These are phyloP conservation scores for Coleophoma crateriformis DNA, from an alignment of 2,329 filamentous ascomycete genomes.

Conservation along the genomic window DNA sequence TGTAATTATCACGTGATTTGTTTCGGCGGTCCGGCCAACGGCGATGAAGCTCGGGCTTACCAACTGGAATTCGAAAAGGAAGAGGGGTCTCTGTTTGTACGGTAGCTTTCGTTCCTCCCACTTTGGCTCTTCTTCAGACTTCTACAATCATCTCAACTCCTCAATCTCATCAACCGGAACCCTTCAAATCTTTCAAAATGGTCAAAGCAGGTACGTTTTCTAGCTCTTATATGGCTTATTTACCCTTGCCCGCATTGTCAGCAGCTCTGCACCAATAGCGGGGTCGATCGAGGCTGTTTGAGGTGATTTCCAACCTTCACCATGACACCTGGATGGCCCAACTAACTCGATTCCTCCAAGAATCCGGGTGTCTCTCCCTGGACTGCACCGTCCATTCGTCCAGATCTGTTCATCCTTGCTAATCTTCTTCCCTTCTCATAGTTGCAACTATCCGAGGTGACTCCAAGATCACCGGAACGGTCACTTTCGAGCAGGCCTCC, in stretches of 20 bases:
- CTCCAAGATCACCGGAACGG: slow-evolving; percentile 88
- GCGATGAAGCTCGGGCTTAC: no score
- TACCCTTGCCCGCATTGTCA: slow-evolving; percentile 4
- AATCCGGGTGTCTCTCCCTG: slow-evolving; percentile 9
- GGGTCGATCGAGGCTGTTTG: slow-evolving; percentile 47
- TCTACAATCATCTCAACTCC: background rate
- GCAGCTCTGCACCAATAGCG: slow-evolving; percentile 16
- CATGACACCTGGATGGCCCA: slow-evolving; percentile 39
- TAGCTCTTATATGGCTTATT: slow-evolving; percentile 5
- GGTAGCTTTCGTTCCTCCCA: background rate
- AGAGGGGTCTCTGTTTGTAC: no score
- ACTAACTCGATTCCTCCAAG: slow-evolving; percentile 15
- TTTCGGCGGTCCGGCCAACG: no score
- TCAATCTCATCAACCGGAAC: slow-evolving; percentile 5
- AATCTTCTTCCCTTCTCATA: slow-evolving; percentile 30
- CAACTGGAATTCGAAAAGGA: no score
- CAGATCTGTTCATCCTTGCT: slow-evolving; percentile 7
- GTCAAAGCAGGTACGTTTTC: slow-evolving; percentile 85
- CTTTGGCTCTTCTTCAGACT: background rate
- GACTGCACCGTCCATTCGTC: background rate
- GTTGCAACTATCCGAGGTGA: slow-evolving; percentile 97
- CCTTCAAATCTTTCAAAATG: slow-evolving; percentile 66
- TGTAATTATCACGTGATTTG: no score
- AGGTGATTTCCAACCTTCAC: slow-evolving; percentile 44
- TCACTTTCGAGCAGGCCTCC: slow-evolving; percentile 88